Base-by-base conservation (phyloP, 371 early-diverging fungal species). In the Nematocida parisii region DNA sequence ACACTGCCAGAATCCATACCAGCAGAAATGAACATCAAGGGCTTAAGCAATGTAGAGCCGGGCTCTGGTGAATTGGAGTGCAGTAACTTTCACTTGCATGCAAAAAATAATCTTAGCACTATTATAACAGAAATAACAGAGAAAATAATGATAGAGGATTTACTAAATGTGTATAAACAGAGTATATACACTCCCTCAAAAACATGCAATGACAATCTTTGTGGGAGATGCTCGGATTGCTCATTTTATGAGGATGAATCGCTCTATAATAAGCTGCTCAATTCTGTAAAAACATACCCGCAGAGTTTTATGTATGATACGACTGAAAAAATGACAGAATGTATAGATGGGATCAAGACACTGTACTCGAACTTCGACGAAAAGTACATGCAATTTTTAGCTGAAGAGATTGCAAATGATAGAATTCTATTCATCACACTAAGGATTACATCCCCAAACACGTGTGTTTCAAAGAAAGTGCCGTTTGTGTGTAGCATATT, bases 401-500 rank as follows among this genome's bases (percentile, higher is more conserved):
- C 39, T 15, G 39, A 68, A 39, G 39, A 56, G 66, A 15, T 75
- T n/a, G 18, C 62, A 13, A 67, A 57, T 9, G 42, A 67, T 50
- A 15, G 54, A 45, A 40, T 75, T 4, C 52, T 66, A 13, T 42
- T 9, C 15, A 54, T 75, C 7, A 20, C 13, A 6, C 24, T 75
- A 11, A 27, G n/a, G 5, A 15, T 75, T 50, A 45, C 39, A n/a
- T 6, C 75, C 4, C 20, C 50, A 47, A 9, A 45, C 15, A 58
- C 68, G 6, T 18, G 13, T 11, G n/a, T n/a, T 4, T 33, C 33
- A 22, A 44, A 42, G 4, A 54, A 68, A 15, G 54, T 39, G 1
- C 75, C 75, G 7, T n/a, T 75, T 75, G 55, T 75, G 20, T 64
- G 67, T 57, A 62, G 66, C 33, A 42, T 75, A 27, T 54, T 75